These are phyloP conservation scores for Endoconidiophora laricicola DNA, from an alignment of 2,329 filamentous ascomycete species.

Conservation along the genomic window DNA sequence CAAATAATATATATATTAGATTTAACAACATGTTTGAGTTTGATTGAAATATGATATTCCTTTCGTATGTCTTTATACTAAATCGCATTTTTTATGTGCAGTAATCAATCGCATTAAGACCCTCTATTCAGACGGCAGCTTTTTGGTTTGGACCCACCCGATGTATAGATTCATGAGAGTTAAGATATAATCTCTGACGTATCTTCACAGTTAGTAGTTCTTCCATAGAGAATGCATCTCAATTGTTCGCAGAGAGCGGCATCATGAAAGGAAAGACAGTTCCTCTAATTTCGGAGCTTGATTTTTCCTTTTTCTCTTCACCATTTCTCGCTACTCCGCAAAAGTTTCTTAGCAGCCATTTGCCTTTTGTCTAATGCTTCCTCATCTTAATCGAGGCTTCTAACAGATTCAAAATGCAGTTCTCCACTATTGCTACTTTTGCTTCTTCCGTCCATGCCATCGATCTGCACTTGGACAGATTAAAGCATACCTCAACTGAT, in stretches of 20 bases:
- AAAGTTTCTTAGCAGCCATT: slow-evolving; percentile 1
- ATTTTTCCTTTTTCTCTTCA: neutral
- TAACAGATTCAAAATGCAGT: neutral
- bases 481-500: slow-evolving; percentile 3
- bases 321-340: neutral
- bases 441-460: slow-evolving; percentile 2
- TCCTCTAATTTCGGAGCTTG: neutral
- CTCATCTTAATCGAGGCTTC: neutral
- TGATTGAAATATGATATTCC: no score
- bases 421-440: neutral
- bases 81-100: no score
- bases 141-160: no score
- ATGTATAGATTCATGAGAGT: no score
- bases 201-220: no score
- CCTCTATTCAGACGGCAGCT: no score
- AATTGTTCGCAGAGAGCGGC: slow-evolving; percentile 16
- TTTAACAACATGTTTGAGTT: no score
- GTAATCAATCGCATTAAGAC: no score
- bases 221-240: slow-evolving; percentile 13
- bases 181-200: no score
- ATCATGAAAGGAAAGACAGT: neutral
- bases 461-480: slow-evolving; percentile 3
- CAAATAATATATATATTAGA: no score
- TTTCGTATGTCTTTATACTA: no score
- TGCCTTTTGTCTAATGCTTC: neutral